phyloP scores from a whole-genome alignment of 805 yeast species.

The Sungouiozyma ichnusensis region DNA sequence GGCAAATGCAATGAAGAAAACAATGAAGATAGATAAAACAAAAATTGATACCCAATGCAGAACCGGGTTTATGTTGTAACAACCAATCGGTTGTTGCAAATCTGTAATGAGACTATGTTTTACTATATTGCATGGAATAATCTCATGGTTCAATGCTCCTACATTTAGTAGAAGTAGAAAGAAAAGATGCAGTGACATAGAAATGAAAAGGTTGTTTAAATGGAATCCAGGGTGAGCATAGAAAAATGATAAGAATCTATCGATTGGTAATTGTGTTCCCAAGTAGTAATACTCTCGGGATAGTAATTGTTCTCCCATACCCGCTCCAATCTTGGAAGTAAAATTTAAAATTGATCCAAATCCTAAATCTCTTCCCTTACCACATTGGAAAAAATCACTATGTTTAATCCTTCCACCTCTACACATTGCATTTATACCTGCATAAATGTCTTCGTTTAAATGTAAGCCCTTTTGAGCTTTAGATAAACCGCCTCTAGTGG shows the following conservation, averaged over 20 bases:
- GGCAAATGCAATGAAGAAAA: slow-evolving; percentile 82
- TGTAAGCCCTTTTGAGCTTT: slow-evolving; percentile 92
- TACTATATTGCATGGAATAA: slow-evolving; percentile 57
- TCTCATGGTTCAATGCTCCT: slow-evolving; percentile 68
- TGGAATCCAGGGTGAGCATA: slow-evolving; percentile 98
- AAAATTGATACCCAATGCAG: slow-evolving; percentile 82
- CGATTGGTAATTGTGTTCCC: slow-evolving; percentile 83
- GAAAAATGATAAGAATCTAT: slow-evolving; percentile 81
- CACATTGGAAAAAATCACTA: slow-evolving; percentile 93
- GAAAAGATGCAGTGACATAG: slow-evolving; percentile 77
- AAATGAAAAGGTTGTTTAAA: slow-evolving; percentile 78
- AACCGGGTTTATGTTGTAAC: slow-evolving; percentile 80
- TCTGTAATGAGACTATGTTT: slow-evolving; percentile 63
- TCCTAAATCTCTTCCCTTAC: slow-evolving; percentile 93
- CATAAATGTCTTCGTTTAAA: slow-evolving; percentile 89
- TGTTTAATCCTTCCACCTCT: slow-evolving; percentile 93
- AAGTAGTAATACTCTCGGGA: slow-evolving; percentile 86
- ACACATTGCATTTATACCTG: slow-evolving; percentile 82
- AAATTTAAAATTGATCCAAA: slow-evolving; percentile 86
- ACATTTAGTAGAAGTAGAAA: slow-evolving; percentile 70
- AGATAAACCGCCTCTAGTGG: slow-evolving; percentile 90
- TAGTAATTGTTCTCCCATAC: slow-evolving; percentile 94
- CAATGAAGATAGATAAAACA: slow-evolving; percentile 81
- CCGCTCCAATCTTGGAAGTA: slow-evolving; percentile 93
- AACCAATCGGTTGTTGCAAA: slow-evolving; percentile 65